These are phyloP conservation scores for Stropharia rugosoannulata DNA, from an alignment of 768 basidiomycete species.

Conservation along the genomic window DNA sequence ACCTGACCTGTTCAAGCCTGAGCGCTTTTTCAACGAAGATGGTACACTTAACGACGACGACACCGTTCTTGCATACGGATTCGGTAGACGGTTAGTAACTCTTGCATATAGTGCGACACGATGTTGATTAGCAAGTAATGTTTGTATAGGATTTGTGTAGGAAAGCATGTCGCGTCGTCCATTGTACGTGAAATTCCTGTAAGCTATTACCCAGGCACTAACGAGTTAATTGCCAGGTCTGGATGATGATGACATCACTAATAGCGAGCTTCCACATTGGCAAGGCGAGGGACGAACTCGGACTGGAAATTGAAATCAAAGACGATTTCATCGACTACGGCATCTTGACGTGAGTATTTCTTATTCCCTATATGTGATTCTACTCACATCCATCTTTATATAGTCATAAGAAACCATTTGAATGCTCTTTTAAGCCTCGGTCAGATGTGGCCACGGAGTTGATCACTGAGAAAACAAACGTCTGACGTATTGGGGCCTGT, in stretches of 20 bases:
- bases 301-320: constrained; percentile 3
- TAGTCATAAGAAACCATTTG: constrained; percentile 3
- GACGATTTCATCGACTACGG: constrained; percentile 1
- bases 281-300: neutral
- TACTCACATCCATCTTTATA: too few species aligned
- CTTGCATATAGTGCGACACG: neutral
- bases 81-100: constrained; percentile 10
- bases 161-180: constrained; percentile 1
- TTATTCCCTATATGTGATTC: neutral
- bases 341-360: neutral
- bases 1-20: constrained; percentile 20
- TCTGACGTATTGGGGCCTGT: neutral
- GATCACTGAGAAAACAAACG: neutral
- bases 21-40: constrained; percentile 16
- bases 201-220: neutral
- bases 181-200: neutral
- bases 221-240: neutral
- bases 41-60: constrained; percentile 9
- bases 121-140: neutral
- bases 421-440: neutral
- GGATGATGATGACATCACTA: constrained; percentile 5
- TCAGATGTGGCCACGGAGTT: neutral
- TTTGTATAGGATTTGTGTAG: neutral
- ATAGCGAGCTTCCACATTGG: neutral
- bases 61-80: constrained; percentile 9